These are phyloP conservation scores for carrot (Daucus carota) DNA, from an alignment of 129 eudicot species.

Conservation along the genomic window DNA sequence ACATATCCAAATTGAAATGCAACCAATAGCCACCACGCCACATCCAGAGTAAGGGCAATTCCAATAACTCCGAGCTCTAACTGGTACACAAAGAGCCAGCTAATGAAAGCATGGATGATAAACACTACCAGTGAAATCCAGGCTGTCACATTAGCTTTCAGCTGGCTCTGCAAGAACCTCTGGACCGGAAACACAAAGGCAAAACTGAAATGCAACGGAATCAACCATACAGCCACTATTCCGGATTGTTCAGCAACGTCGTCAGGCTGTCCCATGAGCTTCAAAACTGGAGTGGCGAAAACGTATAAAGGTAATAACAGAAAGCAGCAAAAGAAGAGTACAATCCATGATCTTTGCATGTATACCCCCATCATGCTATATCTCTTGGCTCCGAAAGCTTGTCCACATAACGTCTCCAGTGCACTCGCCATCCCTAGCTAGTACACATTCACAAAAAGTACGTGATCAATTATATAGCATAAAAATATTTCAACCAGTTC, in stretches of 20 bases:
- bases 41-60: conserved; percentile 2
- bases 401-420: conserved; percentile 5
- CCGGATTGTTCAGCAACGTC: conserved; percentile 6
- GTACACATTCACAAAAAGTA: neutral
- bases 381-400: conserved; percentile 4
- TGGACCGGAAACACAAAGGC: neutral
- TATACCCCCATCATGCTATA: conserved; percentile 2
- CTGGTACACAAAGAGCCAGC: conserved; percentile 1
- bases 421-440: conserved; percentile 12
- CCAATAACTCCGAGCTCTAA: neutral
- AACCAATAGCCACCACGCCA: conserved; percentile 1
- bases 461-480: neutral
- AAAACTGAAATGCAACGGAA: conserved; percentile 2
- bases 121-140: neutral
- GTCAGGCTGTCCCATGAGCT: neutral
- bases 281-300: neutral
- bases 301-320: neutral
- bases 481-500: neutral
- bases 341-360: conserved; percentile 9
- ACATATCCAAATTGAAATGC: neutral
- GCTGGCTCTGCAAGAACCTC: conserved; percentile 10
- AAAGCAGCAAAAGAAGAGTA: neutral
- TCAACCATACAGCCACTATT: neutral
- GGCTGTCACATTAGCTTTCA: neutral
- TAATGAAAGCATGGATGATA: neutral